phyloP scores from a whole-genome alignment of 2,329 filamentous ascomycete genomes.

The Fusarium sacchari region DNA sequence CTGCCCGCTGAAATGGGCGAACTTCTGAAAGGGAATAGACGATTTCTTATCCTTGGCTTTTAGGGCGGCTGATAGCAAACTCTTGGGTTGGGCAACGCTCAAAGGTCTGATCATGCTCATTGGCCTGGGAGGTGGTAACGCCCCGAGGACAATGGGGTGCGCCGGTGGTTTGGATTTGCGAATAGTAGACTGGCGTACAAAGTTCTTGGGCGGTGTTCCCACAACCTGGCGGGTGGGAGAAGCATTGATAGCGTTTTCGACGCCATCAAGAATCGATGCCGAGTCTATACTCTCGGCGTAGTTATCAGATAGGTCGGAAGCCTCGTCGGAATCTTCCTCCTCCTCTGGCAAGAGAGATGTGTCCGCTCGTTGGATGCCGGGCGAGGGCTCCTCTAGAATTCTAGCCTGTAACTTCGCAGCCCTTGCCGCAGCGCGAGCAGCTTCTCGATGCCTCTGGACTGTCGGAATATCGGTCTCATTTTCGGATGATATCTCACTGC shows the following conservation, averaged over 20 bases:
- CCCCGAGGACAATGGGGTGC: conserved; percentile 67
- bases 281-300: conserved; percentile 77
- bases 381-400: conserved; percentile 52
- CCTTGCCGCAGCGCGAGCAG: conserved; percentile 64
- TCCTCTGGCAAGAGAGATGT: conserved; percentile 66
- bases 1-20: conserved; percentile 79
- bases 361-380: conserved; percentile 56
- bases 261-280: conserved; percentile 74
- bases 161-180: conserved; percentile 68
- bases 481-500: conserved; percentile 84
- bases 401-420: conserved; percentile 51
- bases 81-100: conserved; percentile 76
- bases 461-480: conserved; percentile 78
- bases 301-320: conserved; percentile 70
- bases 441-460: conserved; percentile 72
- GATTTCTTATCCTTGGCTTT: conserved; percentile 76
- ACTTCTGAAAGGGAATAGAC: conserved; percentile 78
- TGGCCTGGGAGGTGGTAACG: conserved; percentile 76
- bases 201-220: conserved; percentile 70
- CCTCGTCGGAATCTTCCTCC: conserved; percentile 70
- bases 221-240: conserved; percentile 68
- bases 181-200: conserved; percentile 71
- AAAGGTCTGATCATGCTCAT: conserved; percentile 70
- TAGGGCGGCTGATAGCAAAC: conserved; percentile 76
- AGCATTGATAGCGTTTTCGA: conserved; percentile 66